A percentile compares a stretch with the other conserved stretches of the same genome.
Evolutionary conservation across 495 filamentous ascomycete species (phyloP).

Genomic region (Sordaria brevicollis): DNA sequence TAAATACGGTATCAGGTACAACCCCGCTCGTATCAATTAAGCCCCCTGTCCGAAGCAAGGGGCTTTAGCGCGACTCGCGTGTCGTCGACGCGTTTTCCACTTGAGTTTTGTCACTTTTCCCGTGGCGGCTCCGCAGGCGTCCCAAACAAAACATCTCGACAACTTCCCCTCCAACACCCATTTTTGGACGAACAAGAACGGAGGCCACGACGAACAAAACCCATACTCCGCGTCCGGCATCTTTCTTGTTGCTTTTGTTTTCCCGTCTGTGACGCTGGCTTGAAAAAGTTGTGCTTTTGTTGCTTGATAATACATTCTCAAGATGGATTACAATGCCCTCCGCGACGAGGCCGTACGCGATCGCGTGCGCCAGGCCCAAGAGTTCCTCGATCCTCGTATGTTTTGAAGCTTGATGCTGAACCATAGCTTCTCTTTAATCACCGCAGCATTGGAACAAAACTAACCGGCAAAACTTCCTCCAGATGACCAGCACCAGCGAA

Average conservation of each 20-base stretch:
- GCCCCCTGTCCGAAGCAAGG: conserved; percentile 13
- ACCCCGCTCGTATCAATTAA: conserved; percentile 17
- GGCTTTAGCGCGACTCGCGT: conserved; percentile 14
- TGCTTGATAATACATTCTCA: conserved; percentile 7
- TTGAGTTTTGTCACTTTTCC: conserved; percentile 3
- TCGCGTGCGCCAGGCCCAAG: conserved; percentile 67
- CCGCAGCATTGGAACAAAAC: not conserved
- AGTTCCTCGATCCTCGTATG: conserved; percentile 79
- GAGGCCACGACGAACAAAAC: not conserved
- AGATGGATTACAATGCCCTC: conserved; percentile 64
- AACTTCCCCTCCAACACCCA: not conserved
- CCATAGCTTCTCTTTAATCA: not conserved
- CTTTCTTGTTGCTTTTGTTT: not conserved
- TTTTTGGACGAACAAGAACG: not conserved
- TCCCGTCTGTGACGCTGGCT: not conserved
- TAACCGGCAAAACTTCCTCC: conserved; percentile 8
- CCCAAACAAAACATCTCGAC: not conserved
- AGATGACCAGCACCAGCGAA: conserved; percentile 52
- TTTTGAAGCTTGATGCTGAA: not conserved
- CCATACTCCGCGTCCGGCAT: conserved; percentile 4
- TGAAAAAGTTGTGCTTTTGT: not conserved
- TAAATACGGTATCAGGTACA: not conserved
- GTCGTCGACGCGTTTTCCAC: conserved; percentile 17
- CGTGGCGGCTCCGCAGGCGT: not conserved
- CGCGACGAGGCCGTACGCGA: conserved; percentile 74